Percentiles rank a stretch among this genome's conserved stretches.
phyloP scores from a whole-genome alignment of 257 asterid species.

The Ilex asprella region DNA sequence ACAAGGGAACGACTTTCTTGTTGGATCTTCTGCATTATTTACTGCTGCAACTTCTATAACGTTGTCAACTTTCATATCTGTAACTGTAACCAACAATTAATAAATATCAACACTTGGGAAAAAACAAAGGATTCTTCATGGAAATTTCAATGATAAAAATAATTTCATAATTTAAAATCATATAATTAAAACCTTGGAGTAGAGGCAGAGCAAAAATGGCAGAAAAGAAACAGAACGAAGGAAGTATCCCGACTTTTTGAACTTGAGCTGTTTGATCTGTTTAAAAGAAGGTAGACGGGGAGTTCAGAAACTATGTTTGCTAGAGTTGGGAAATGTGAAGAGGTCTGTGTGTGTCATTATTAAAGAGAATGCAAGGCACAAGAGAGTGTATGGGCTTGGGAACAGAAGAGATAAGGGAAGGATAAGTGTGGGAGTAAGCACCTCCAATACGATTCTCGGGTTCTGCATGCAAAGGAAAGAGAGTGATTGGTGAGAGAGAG shows the following conservation, averaged over 20 bases:
- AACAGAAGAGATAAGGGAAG: slow-evolving; percentile 22
- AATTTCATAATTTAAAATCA: no score
- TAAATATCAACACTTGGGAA: not conserved
- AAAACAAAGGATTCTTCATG: not conserved
- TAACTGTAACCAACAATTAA: not conserved
- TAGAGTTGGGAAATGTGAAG: slow-evolving; percentile 34
- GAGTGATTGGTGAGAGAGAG: slow-evolving; percentile 5
- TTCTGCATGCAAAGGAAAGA: slow-evolving; percentile 27
- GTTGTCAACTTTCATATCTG: slow-evolving; percentile 50
- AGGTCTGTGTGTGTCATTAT: slow-evolving; percentile 18
- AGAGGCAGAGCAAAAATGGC: slow-evolving; percentile 1
- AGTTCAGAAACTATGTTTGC: slow-evolving; percentile 20
- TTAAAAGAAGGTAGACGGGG: slow-evolving; percentile 1
- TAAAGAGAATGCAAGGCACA: slow-evolving; percentile 26
- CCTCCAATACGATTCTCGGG: slow-evolving; percentile 12
- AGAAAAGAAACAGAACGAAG: no score
- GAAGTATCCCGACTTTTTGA: no score
- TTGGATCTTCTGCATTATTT: slow-evolving; percentile 25
- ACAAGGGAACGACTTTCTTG: slow-evolving; percentile 60
- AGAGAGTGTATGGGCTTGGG: slow-evolving; percentile 49
- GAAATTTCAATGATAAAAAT: no score
- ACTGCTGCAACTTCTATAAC: slow-evolving; percentile 10
- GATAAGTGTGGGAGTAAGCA: slow-evolving; percentile 18
- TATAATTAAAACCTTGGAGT: not conserved
- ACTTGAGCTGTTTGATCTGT: not conserved